Evolutionary conservation across 2,329 filamentous ascomycete genomes (phyloP).

Genomic region (Hirsutella minnesotensis): DNA sequence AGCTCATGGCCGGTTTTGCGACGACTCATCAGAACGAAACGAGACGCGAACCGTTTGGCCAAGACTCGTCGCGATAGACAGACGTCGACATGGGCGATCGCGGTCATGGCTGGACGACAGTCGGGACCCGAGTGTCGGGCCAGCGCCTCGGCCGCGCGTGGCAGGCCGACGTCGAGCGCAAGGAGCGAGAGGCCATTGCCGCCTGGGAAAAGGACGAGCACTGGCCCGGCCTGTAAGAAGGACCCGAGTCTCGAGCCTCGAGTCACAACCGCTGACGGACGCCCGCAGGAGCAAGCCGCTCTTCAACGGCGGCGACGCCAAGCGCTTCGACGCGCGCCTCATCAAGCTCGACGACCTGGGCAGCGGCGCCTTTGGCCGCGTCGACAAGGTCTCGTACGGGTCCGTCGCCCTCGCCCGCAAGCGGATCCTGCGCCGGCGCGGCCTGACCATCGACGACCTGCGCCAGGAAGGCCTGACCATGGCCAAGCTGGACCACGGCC

Average conservation of each 20-base stretch:
- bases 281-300: conserved; percentile 16
- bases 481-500: conserved; percentile 33
- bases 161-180: conserved; percentile 17
- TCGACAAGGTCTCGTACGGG: conserved; percentile 29
- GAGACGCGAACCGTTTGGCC: no score
- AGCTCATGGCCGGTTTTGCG: no score
- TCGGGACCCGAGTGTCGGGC: conserved; percentile 14
- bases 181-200: conserved; percentile 17
- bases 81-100: conserved; percentile 15
- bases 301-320: conserved; percentile 18
- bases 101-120: conserved; percentile 19
- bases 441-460: conserved; percentile 26
- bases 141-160: conserved; percentile 11
- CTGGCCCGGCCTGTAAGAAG: conserved; percentile 20
- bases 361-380: conserved; percentile 29
- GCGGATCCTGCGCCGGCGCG: conserved; percentile 24
- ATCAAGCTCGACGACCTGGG: conserved; percentile 24
- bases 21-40: no score
- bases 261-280: not conserved
- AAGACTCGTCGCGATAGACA: not conserved
- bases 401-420: conserved; percentile 33
- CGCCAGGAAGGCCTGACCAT: conserved; percentile 34
- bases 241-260: not conserved
- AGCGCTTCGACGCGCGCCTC: conserved; percentile 20
- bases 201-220: conserved; percentile 19